Evolutionary conservation across 352 stramenopile species (phyloP).

Genomic region (Phytophthora pseudosyringae): DNA sequence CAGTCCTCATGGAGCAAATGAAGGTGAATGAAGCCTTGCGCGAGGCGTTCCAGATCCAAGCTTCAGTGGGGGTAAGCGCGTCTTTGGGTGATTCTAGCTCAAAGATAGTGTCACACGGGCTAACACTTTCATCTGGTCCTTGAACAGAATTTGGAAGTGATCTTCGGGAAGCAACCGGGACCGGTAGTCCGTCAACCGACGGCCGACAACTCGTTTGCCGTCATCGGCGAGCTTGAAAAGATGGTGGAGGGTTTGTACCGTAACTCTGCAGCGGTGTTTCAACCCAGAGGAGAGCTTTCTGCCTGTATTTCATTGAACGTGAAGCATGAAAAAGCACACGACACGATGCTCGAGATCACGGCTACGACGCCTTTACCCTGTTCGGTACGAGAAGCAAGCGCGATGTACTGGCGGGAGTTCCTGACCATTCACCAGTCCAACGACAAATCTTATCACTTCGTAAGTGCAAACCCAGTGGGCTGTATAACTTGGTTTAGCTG

Average conservation of each 20-base stretch:
- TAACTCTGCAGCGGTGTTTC: conserved; percentile 25
- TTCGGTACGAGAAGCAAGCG: conserved; percentile 22
- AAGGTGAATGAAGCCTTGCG: conserved; percentile 17
- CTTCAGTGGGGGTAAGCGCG: conserved; percentile 20
- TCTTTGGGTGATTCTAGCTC: neutral
- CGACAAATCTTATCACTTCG: conserved; percentile 38
- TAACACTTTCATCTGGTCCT: neutral
- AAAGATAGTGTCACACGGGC: neutral
- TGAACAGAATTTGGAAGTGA: neutral
- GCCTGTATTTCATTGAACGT: neutral
- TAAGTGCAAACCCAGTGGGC: conserved; percentile 7
- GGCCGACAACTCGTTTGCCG: neutral
- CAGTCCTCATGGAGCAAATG: conserved; percentile 16
- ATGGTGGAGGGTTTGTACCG: conserved; percentile 29
- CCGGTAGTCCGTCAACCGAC: neutral
- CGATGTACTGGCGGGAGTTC: conserved; percentile 27
- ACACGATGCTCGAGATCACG: conserved; percentile 24
- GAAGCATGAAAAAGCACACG: neutral
- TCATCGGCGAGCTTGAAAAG: conserved; percentile 32
- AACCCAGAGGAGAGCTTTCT: neutral
- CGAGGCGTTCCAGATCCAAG: conserved; percentile 21
- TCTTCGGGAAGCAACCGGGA: conserved; percentile 2
- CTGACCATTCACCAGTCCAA: conserved; percentile 16
- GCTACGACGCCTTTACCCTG: conserved; percentile 13
- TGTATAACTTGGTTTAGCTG: neutral